These are phyloP conservation scores for Phaeosphaeria sp. DNA, from an alignment of 2,329 filamentous ascomycete genomes.

Conservation along the genomic window DNA sequence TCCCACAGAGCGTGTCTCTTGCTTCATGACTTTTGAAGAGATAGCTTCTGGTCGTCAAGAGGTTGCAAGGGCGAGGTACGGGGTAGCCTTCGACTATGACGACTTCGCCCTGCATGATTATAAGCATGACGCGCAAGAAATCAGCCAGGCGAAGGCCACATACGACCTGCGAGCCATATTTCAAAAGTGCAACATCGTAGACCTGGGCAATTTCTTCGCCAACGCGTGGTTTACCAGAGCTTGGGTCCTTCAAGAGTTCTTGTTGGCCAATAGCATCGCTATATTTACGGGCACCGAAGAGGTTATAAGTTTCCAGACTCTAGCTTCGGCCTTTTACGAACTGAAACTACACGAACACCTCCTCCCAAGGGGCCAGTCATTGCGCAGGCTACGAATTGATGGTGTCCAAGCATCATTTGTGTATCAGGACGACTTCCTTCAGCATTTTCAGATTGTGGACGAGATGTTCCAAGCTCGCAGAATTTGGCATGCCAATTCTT, in stretches of 20 bases:
- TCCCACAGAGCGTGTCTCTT: constrained; percentile 1
- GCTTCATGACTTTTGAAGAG: background rate
- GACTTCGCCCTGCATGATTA: background rate
- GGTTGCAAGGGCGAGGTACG: background rate
- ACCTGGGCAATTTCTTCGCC: background rate
- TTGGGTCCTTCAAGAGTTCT: background rate
- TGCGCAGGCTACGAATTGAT: background rate
- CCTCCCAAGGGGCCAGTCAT: background rate
- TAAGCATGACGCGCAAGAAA: background rate
- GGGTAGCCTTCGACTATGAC: too few species aligned
- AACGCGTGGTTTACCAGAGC: background rate
- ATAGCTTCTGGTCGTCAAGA: background rate
- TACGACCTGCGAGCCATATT: background rate
- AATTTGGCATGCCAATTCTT: background rate
- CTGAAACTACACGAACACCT: background rate
- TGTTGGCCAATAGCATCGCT: background rate
- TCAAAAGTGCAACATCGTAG: background rate
- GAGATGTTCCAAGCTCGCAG: background rate
- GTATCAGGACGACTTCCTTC: background rate
- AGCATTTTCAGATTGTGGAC: background rate
- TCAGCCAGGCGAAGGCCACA: background rate
- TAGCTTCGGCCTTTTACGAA: background rate
- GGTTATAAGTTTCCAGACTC: background rate
- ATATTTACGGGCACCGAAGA: background rate
- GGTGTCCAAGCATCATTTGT: background rate